These are phyloP conservation scores for Sambucus nigra DNA, from an alignment of 129 eudicot genomes.

Conservation along the genomic window DNA sequence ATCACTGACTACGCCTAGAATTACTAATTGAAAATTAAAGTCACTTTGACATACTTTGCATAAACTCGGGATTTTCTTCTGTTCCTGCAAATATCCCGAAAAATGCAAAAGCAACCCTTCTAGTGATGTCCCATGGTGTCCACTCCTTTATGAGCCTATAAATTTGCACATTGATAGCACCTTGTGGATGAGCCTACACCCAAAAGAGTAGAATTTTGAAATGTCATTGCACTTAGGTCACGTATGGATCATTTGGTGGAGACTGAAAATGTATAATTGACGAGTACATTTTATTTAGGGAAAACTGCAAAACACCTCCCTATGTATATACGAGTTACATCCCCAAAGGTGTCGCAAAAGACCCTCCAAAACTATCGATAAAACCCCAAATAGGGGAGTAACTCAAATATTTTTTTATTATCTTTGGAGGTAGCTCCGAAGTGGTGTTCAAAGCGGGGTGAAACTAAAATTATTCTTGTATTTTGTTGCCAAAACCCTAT, in stretches of 20 bases:
- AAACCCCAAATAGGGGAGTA: too few relatives aligned
- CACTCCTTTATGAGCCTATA: conserved; percentile 98
- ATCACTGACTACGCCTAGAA: too few relatives aligned
- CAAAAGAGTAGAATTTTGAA: neutral
- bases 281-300: too few relatives aligned
- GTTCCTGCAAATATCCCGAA: conserved; percentile 97
- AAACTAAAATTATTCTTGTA: too few relatives aligned
- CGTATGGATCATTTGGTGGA: neutral
- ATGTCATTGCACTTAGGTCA: neutral
- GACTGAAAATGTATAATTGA: neutral
- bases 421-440: too few relatives aligned
- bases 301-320: too few relatives aligned
- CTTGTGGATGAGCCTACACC: conserved; percentile 81
- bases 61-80: conserved; percentile 96
- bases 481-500: too few relatives aligned
- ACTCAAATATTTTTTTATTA: too few relatives aligned
- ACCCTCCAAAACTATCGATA: too few relatives aligned
- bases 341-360: too few relatives aligned
- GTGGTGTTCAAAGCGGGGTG: too few relatives aligned
- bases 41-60: conserved; percentile 35
- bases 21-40: neutral
- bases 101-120: conserved; percentile 93
- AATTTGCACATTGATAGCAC: conserved; percentile 89
- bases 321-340: too few relatives aligned
- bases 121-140: conserved; percentile 99